Conservation (phyloP, 2,329 filamentous ascomycete species). For the Elsinoe perseae region DNA sequence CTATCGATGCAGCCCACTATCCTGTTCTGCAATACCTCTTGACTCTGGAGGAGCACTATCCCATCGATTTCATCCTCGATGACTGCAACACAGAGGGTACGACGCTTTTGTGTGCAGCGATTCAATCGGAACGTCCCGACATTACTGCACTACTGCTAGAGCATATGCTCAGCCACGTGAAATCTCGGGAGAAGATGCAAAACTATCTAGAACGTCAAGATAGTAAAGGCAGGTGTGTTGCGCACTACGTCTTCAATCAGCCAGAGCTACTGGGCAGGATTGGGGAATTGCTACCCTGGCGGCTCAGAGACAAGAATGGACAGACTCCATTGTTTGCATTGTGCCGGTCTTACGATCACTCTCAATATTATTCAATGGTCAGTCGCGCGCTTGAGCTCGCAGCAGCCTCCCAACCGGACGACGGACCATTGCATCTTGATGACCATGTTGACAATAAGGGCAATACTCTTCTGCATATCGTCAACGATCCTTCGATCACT, state of each 20-base stretch:
- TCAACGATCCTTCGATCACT: slow-evolving; percentile 75
- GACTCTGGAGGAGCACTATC: slow-evolving; percentile 67
- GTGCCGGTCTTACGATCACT: slow-evolving; percentile 90
- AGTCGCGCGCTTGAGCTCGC: slow-evolving; percentile 70
- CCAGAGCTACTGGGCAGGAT: slow-evolving; percentile 71
- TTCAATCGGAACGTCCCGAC: slow-evolving; percentile 71
- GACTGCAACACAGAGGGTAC: slow-evolving; percentile 87
- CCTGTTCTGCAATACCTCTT: slow-evolving; percentile 73
- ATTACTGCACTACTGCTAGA: slow-evolving; percentile 69
- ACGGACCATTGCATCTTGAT: slow-evolving; percentile 74
- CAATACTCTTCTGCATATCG: slow-evolving; percentile 91
- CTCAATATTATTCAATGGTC: slow-evolving; percentile 81
- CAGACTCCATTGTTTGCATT: slow-evolving; percentile 96
- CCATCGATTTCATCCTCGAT: slow-evolving; percentile 61
- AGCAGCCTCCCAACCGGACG: slow-evolving; percentile 65
- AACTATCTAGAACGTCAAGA: slow-evolving; percentile 72
- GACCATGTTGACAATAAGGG: slow-evolving; percentile 89
- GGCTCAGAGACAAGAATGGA: slow-evolving; percentile 86
- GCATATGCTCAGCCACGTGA: slow-evolving; percentile 53
- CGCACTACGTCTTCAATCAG: slow-evolving; percentile 93
- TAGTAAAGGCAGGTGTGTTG: slow-evolving; percentile 75
- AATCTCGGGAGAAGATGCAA: slow-evolving; percentile 49
- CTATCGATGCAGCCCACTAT: slow-evolving; percentile 52
- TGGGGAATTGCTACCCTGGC: slow-evolving; percentile 75
- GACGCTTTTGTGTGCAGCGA: slow-evolving; percentile 79